These are phyloP conservation scores for Acanthamoeba triangularis DNA, from an alignment of 208 protist genomes.

Conservation along the genomic window DNA sequence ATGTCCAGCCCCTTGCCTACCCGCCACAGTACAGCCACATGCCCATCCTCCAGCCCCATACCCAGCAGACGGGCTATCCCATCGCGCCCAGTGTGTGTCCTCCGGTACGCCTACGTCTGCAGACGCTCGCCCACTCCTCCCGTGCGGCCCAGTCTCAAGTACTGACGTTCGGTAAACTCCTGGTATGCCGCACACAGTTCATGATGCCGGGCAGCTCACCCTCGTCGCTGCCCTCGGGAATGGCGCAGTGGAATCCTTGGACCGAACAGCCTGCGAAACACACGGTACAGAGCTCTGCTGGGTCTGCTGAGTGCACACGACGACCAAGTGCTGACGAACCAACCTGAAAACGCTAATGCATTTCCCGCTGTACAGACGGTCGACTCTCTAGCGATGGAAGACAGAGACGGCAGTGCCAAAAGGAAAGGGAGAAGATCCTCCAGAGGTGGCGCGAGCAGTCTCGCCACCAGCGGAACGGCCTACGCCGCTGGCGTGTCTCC, in stretches of 20 bases:
- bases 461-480: background rate
- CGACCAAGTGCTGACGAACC: background rate
- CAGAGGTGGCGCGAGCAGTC: background rate
- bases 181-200: background rate
- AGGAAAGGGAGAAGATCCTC: background rate
- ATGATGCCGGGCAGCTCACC: slow-evolving; percentile 53
- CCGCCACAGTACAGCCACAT: slow-evolving; percentile 8
- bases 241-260: slow-evolving; percentile 64
- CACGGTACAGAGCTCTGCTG: background rate
- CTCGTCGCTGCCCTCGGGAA: slow-evolving; percentile 35
- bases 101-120: background rate
- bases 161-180: background rate
- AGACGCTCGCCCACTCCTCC: background rate
- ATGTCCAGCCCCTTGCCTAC: background rate
- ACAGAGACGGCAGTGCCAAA: background rate
- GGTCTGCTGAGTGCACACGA: background rate
- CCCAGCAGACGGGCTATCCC: background rate
- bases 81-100: slow-evolving; percentile 11
- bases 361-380: background rate
- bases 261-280: slow-evolving; percentile 27
- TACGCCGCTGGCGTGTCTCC: background rate
- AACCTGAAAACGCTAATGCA: background rate
- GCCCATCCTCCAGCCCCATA: background rate
- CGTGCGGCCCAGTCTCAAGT: background rate
- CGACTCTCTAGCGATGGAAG: slow-evolving; percentile 9